Conservation (phyloP, 106 monocot genomes). For the Cymbidium sinense region DNA sequence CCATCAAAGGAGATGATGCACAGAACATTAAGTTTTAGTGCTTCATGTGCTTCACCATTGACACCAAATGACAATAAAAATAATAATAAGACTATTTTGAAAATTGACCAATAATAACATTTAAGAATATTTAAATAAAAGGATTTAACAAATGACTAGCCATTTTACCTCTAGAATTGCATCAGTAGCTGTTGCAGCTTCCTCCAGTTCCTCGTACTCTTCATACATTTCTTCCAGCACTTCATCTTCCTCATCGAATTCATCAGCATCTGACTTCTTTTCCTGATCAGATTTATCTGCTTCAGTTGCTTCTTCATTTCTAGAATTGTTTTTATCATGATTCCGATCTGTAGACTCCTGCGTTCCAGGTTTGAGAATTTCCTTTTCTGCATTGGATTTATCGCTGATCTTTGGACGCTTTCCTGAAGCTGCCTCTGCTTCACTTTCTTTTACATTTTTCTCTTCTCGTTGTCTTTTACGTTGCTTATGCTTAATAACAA, state of each 20-base stretch:
- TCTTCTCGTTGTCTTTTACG: slow-evolving; percentile 68
- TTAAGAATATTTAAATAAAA: not conserved
- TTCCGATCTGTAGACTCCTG: slow-evolving; percentile 6
- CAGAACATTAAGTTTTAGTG: too few species aligned
- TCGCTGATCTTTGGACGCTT: slow-evolving; percentile 51
- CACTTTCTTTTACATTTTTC: slow-evolving; percentile 30
- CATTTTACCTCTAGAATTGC: slow-evolving; percentile 25
- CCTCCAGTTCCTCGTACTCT: slow-evolving; percentile 43
- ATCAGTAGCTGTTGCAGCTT: slow-evolving; percentile 13
- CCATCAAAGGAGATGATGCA: too few species aligned
- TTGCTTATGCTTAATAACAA: slow-evolving; percentile 44
- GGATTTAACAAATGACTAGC: not conserved
- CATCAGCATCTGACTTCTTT: slow-evolving; percentile 21
- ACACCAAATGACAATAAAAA: not conserved
- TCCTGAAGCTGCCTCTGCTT: slow-evolving; percentile 15
- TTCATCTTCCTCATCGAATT: slow-evolving; percentile 40
- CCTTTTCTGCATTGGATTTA: slow-evolving; percentile 16
- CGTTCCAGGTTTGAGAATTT: slow-evolving; percentile 12
- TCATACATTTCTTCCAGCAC: slow-evolving; percentile 66
- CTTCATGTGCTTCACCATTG: too few species aligned
- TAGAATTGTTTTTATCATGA: slow-evolving; percentile 6
- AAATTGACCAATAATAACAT: not conserved
- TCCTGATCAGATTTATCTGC: slow-evolving; percentile 21
- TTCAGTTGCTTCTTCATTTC: slow-evolving; percentile 14
- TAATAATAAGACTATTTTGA: not conserved